These are phyloP conservation scores for Fusarium sp. DNA, from an alignment of 2,329 filamentous ascomycete species.

Conservation along the genomic window DNA sequence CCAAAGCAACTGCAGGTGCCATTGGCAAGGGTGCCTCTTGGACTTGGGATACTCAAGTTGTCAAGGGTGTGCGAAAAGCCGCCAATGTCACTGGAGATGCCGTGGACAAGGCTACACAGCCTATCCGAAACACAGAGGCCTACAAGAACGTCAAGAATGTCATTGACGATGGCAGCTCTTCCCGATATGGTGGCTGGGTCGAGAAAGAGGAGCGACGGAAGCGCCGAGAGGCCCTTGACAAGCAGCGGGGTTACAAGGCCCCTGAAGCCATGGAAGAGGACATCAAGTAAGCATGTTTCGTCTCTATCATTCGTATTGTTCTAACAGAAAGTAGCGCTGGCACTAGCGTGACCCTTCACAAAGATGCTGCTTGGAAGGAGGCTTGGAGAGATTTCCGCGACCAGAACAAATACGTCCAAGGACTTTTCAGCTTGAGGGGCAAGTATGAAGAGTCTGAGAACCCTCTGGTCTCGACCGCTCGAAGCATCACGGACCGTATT, in stretches of 20 bases:
- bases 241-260: slow-evolving; percentile 62
- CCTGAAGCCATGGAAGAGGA: slow-evolving; percentile 80
- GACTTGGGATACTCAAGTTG: slow-evolving; percentile 96
- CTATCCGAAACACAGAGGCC: slow-evolving; percentile 92
- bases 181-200: slow-evolving; percentile 94
- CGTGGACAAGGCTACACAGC: slow-evolving; percentile 93
- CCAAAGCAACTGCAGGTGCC: slow-evolving; percentile 86
- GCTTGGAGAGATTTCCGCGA: slow-evolving; percentile 98
- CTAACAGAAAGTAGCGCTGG: slow-evolving; percentile 75
- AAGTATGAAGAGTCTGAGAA: slow-evolving; percentile 98
- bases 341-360: slow-evolving; percentile 94
- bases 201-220: slow-evolving; percentile 94
- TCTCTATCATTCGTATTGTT: neutral
- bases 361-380: slow-evolving; percentile 97
- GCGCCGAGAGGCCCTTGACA: slow-evolving; percentile 79
- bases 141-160: slow-evolving; percentile 96
- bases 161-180: slow-evolving; percentile 96
- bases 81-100: slow-evolving; percentile 87
- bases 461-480: slow-evolving; percentile 89
- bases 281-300: slow-evolving; percentile 79
- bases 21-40: slow-evolving; percentile 92
- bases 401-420: slow-evolving; percentile 87
- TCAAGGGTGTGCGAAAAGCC: slow-evolving; percentile 89
- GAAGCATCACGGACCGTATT: slow-evolving; percentile 92
- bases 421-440: slow-evolving; percentile 85